A percentile compares a stretch with the other conserved stretches of the same genome.
These are phyloP conservation scores for Leishmania braziliensis DNA, from an alignment of 208 protist genomes.

Conservation along the genomic window DNA sequence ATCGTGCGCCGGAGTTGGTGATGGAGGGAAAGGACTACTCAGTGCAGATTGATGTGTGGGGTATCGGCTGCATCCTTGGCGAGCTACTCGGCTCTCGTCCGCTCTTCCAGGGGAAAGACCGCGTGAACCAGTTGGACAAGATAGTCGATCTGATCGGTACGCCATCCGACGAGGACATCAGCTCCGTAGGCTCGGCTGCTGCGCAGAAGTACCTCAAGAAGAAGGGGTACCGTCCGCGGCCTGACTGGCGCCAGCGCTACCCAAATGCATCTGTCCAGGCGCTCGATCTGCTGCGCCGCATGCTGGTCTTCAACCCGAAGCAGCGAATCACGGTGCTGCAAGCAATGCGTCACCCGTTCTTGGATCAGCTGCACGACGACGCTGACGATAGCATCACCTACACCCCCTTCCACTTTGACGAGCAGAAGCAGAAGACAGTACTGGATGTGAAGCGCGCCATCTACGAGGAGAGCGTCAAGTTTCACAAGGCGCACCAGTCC, in stretches of 20 bases:
- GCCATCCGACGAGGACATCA: conserved; percentile 86
- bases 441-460: conserved; percentile 87
- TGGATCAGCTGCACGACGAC: conserved; percentile 86
- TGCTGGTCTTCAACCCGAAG: conserved; percentile 94
- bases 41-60: conserved; percentile 91
- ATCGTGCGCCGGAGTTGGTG: conserved; percentile 93
- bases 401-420: conserved; percentile 80
- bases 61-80: conserved; percentile 89
- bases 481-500: conserved; percentile 58
- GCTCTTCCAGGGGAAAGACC: conserved; percentile 90
- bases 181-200: conserved; percentile 63
- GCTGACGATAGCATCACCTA: conserved; percentile 61
- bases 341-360: conserved; percentile 89
- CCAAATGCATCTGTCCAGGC: conserved; percentile 76
- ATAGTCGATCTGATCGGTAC: conserved; percentile 94
- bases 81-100: conserved; percentile 88
- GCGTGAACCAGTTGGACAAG: conserved; percentile 91
- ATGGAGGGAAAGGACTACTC: conserved; percentile 93
- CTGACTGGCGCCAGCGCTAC: conserved; percentile 78
- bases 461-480: conserved; percentile 78
- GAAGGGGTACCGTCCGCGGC: conserved; percentile 49
- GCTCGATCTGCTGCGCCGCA: conserved; percentile 89
- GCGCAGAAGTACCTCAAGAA: conserved; percentile 91
- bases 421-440: conserved; percentile 72
- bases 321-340: conserved; percentile 92